These are phyloP conservation scores for Phoenix dactylifera DNA, from an alignment of 176 grass and related monocot genomes.

Conservation along the genomic window DNA sequence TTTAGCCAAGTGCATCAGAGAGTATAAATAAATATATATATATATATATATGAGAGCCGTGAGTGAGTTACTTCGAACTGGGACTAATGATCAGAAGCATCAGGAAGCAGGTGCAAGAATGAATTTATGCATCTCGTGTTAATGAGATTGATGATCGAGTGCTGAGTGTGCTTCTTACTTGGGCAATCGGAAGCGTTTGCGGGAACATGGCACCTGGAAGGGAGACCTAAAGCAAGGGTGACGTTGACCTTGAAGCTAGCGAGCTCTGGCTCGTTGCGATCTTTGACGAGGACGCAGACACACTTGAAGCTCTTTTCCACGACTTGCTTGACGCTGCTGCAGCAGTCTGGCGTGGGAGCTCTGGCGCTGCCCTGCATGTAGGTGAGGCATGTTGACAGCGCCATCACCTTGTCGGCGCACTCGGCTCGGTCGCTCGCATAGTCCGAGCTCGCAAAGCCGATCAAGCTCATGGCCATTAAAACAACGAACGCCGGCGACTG, in stretches of 20 bases:
- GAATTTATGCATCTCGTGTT: too few relatives aligned
- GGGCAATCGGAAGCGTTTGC: constrained; percentile 68
- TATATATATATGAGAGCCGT: too few relatives aligned
- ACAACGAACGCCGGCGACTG: neutral
- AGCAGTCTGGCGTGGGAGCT: constrained; percentile 79
- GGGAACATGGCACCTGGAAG: constrained; percentile 18
- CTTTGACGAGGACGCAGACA: constrained; percentile 68
- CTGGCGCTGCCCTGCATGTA: constrained; percentile 63
- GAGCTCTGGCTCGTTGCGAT: constrained; percentile 60
- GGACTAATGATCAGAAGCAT: too few relatives aligned
- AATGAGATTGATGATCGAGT: too few relatives aligned
- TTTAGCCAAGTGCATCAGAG: too few relatives aligned
- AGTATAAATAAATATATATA: too few relatives aligned
- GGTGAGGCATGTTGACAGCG: constrained; percentile 70
- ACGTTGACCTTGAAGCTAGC: constrained; percentile 60
- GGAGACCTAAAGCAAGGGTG: constrained; percentile 51
- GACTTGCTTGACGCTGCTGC: constrained; percentile 47
- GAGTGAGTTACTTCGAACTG: too few relatives aligned
- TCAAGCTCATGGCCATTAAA: neutral
- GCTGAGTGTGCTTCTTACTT: constrained; percentile 15
- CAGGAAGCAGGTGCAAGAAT: too few relatives aligned
- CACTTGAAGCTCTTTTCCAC: constrained; percentile 42
- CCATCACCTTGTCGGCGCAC: constrained; percentile 67
- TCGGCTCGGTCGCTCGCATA: constrained; percentile 48
- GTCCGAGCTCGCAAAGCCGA: constrained; percentile 20